Evolutionary conservation across 2,329 filamentous ascomycete species (phyloP), one percentile per base, ranked within the genome.

Genomic region (Cordyceps militaris): DNA sequence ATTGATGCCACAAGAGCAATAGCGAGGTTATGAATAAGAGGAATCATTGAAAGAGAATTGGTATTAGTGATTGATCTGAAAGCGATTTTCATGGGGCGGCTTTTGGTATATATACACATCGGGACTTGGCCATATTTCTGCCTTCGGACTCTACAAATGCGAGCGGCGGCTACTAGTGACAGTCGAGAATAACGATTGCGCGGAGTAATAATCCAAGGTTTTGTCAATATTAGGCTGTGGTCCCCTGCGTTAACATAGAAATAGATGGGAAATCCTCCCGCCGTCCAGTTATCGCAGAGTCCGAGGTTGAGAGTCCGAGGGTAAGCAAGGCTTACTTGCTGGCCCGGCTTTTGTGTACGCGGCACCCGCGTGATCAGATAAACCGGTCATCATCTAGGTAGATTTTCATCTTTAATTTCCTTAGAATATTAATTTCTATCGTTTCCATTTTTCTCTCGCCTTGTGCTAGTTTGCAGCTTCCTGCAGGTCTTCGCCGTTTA

Each of bases 1-100:
- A 60, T 61, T 5, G 62, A 61, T 28, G 57, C 38, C 16, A 59
- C 48, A 9, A 66, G 36, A 3, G 58, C 56, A 21, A 50, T 36
- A 2, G 48, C 32, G 11, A 58, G 9, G 21, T 46, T 44, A 1
- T 54, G 11, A 8, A 61, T 3, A 30, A 32, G 49, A 30, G 23
- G 32, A 49, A 58, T 54, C 14, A 21, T 47, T 14, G 36, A 24
- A 16, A 49, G 19, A 14, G 5, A 19, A 38, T 6, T 10, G 24
- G 14, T 16, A 7, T 30, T 23, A 19, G 21, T 38, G 30, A 10
- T 34, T 9, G 24, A 4, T n/a, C 9, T 21, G 19, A 7, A n/a
- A 44, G 11, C 13, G 7, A 16, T 28, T 19, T 10, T 23, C 24
- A 2, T 44, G 51, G 28, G 19, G 43, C 30, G 32, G 21, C 3